These are phyloP conservation scores for Lepraria neglecta DNA, from an alignment of 495 filamentous ascomycete species.

Conservation along the genomic window DNA sequence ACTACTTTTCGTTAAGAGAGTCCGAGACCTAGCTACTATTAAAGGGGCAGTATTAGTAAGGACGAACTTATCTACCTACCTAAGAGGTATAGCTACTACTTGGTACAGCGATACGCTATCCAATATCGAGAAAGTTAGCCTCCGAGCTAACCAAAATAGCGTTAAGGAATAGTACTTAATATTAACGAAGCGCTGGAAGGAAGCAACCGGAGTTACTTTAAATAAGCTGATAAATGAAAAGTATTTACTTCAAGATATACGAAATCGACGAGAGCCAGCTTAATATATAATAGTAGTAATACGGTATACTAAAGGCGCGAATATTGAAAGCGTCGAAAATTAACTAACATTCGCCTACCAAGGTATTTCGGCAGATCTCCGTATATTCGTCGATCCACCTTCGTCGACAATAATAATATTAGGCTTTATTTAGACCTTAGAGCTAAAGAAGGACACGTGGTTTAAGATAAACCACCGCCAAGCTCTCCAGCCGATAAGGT, in stretches of 20 bases:
- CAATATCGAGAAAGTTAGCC: conserved; percentile 6
- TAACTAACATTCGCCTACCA: conserved; percentile 12
- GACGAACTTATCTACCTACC: conserved; percentile 16
- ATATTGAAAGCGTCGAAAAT: conserved; percentile 12
- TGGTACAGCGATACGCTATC: conserved; percentile 21
- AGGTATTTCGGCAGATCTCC: conserved; percentile 8
- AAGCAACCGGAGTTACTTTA: not conserved
- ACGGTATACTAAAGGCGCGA: conserved; percentile 9
- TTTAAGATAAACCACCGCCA: conserved; percentile 11
- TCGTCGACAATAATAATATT: not conserved
- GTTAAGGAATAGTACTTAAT: not conserved
- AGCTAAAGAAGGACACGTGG: conserved; percentile 11
- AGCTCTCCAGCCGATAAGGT: too few relatives aligned
- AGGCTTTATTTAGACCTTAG: conserved; percentile 4
- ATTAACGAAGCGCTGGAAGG: not conserved
- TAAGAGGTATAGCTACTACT: conserved; percentile 16
- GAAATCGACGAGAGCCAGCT: too few relatives aligned
- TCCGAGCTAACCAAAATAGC: not conserved
- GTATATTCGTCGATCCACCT: conserved; percentile 6
- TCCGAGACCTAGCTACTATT: conserved; percentile 22
- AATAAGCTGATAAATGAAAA: conserved; percentile 4
- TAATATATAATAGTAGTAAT: conserved; percentile 13
- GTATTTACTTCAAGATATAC: too few relatives aligned
- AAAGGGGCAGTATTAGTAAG: conserved; percentile 18
- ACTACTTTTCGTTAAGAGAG: conserved; percentile 20